A percentile compares a stretch with the other conserved stretches of the same genome.
phyloP scores from a whole-genome alignment of 1,139 yeast species.

The Sugiyamaella japonica region DNA sequence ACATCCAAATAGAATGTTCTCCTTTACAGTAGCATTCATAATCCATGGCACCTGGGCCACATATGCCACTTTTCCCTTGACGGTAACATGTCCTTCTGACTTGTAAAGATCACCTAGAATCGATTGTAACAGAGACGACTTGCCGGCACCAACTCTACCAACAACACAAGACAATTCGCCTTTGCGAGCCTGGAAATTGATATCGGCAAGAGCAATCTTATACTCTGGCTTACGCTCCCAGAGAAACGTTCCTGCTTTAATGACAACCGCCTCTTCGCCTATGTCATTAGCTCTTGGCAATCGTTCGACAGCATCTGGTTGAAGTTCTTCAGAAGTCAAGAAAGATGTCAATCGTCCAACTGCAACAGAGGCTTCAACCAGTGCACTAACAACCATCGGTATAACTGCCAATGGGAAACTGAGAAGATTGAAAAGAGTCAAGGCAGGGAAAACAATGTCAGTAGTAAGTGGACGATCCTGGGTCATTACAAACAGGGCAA shows the following conservation, averaged over 20 bases:
- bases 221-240: conserved; percentile 83
- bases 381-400: conserved; percentile 83
- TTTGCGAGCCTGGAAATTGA: conserved; percentile 68
- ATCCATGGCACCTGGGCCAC: conserved; percentile 97
- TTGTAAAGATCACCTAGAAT: conserved; percentile 84
- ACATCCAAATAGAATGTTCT: conserved; percentile 87
- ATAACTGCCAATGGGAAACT: conserved; percentile 92
- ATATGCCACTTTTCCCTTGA: conserved; percentile 83
- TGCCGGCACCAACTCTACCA: conserved; percentile 93
- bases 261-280: conserved; percentile 71
- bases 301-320: conserved; percentile 68
- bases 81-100: conserved; percentile 68
- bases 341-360: conserved; percentile 71
- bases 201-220: conserved; percentile 73
- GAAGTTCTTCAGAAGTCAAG: conserved; percentile 76
- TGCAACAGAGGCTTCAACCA: conserved; percentile 92
- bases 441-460: conserved; percentile 93
- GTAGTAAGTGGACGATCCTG: conserved; percentile 74
- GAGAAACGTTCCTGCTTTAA: conserved; percentile 76
- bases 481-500: conserved; percentile 72
- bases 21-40: conserved; percentile 89
- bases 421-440: conserved; percentile 73
- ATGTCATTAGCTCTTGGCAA: conserved; percentile 51
- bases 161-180: conserved; percentile 86
- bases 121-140: conserved; percentile 82